phyloP scores from a whole-genome alignment of 2,329 filamentous ascomycete species.

The Rhynchosporium secalis region DNA sequence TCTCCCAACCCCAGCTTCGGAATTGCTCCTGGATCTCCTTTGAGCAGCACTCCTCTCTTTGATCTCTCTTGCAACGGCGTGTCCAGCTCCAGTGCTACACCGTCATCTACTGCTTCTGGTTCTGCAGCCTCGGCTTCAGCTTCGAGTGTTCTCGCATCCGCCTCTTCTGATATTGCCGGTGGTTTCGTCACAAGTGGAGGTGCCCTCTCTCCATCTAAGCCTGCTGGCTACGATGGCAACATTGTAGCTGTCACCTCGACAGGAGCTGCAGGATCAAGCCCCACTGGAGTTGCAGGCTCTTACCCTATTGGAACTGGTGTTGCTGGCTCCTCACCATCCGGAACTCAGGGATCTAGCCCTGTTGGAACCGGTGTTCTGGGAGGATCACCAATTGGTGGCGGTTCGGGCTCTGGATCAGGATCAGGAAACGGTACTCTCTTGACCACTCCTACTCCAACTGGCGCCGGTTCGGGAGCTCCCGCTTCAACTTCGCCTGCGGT shows the following conservation, averaged over 20 bases:
- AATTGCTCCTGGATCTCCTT: constrained; percentile 54
- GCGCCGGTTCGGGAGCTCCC: constrained; percentile 10
- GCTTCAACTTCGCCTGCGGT: constrained; percentile 6
- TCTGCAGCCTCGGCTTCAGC: constrained; percentile 14
- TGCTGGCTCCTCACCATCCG: no score
- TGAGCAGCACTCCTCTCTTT: constrained; percentile 58
- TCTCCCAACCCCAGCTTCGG: constrained; percentile 71
- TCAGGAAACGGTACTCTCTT: constrained; percentile 13
- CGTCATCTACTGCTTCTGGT: constrained; percentile 24
- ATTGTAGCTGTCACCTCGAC: constrained; percentile 20
- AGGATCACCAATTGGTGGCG: no score
- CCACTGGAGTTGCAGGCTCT: background rate
- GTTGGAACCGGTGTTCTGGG: no score
- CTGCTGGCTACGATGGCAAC: constrained; percentile 18
- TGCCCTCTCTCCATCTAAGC: constrained; percentile 29
- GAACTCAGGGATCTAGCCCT: no score
- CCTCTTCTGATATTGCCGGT: constrained; percentile 17
- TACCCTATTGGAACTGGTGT: no score
- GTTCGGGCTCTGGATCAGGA: no score
- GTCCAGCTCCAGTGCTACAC: constrained; percentile 23
- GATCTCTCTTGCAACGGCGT: constrained; percentile 59
- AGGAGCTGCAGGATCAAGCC: constrained; percentile 16
- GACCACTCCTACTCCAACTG: constrained; percentile 18
- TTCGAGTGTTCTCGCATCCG: constrained; percentile 21
- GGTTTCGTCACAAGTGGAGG: constrained; percentile 25